Percentiles rank a stretch among this genome's conserved stretches.
Conservation (phyloP, 306 rosid species). For the Betula pendula region DNA sequence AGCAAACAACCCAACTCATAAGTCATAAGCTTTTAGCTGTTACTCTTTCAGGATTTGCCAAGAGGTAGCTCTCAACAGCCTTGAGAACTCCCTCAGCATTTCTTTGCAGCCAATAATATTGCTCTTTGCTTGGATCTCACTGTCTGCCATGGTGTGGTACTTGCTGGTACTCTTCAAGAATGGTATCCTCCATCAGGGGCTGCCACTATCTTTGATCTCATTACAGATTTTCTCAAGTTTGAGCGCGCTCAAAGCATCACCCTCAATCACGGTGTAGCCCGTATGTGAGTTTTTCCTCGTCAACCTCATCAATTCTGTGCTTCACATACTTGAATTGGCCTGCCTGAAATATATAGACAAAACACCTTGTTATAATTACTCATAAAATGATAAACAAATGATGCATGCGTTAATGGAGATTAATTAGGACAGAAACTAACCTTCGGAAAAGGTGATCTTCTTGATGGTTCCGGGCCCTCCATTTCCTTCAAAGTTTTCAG, state of each 20-base stretch:
- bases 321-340: conserved; percentile 29
- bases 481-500: conserved; percentile 45
- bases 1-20: neutral
- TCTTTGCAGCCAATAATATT: conserved; percentile 42
- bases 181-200: conserved; percentile 40
- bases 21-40: neutral
- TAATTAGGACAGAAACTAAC: neutral
- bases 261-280: conserved; percentile 45
- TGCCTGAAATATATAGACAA: conserved; percentile 23
- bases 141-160: conserved; percentile 41
- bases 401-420: neutral
- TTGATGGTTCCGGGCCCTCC: conserved; percentile 59
- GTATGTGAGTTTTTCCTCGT: conserved; percentile 30
- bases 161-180: conserved; percentile 36
- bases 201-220: conserved; percentile 34
- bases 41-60: conserved; percentile 37
- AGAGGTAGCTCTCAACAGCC: conserved; percentile 46
- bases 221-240: conserved; percentile 39
- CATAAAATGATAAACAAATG: neutral
- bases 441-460: conserved; percentile 40
- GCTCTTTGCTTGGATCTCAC: conserved; percentile 28
- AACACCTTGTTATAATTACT: no score
- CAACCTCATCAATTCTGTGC: conserved; percentile 44
- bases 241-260: conserved; percentile 34
- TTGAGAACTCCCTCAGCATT: conserved; percentile 36